phyloP scores from a whole-genome alignment of 1,139 yeast species.

The Yamadazyma oceani region DNA sequence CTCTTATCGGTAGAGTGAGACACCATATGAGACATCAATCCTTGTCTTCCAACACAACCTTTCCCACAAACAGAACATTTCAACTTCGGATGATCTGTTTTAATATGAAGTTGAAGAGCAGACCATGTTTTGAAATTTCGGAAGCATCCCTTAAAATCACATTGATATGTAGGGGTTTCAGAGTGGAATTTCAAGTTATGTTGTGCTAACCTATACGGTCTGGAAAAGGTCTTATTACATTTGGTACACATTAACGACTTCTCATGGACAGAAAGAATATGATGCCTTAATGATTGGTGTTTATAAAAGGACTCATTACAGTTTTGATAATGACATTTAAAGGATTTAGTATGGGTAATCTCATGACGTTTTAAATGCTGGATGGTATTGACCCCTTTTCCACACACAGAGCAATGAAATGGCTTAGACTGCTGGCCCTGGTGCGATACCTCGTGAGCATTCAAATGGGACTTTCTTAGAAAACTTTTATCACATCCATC shows the following conservation, averaged over 20 bases:
- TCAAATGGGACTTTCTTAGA: slow-evolving; percentile 74
- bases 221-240: slow-evolving; percentile 58
- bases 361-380: slow-evolving; percentile 87
- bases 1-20: slow-evolving; percentile 47
- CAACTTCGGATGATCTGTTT: slow-evolving; percentile 69
- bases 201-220: slow-evolving; percentile 61
- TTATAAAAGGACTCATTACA: slow-evolving; percentile 73
- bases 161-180: slow-evolving; percentile 55
- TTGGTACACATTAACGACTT: slow-evolving; percentile 50
- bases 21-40: slow-evolving; percentile 70
- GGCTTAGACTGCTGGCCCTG: slow-evolving; percentile 61
- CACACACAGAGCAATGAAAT: slow-evolving; percentile 70
- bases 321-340: slow-evolving; percentile 56
- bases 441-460: slow-evolving; percentile 71
- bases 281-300: slow-evolving; percentile 77
- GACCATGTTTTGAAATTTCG: slow-evolving; percentile 72
- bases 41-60: slow-evolving; percentile 71
- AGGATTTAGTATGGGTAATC: slow-evolving; percentile 72
- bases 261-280: slow-evolving; percentile 63
- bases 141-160: slow-evolving; percentile 63
- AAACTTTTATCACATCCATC: slow-evolving; percentile 64
- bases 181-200: slow-evolving; percentile 65
- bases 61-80: slow-evolving; percentile 68
- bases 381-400: slow-evolving; percentile 75
- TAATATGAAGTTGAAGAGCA: slow-evolving; percentile 69